These are phyloP conservation scores for Scleroderma bovista DNA, from an alignment of 768 basidiomycete species.

Conservation along the genomic window DNA sequence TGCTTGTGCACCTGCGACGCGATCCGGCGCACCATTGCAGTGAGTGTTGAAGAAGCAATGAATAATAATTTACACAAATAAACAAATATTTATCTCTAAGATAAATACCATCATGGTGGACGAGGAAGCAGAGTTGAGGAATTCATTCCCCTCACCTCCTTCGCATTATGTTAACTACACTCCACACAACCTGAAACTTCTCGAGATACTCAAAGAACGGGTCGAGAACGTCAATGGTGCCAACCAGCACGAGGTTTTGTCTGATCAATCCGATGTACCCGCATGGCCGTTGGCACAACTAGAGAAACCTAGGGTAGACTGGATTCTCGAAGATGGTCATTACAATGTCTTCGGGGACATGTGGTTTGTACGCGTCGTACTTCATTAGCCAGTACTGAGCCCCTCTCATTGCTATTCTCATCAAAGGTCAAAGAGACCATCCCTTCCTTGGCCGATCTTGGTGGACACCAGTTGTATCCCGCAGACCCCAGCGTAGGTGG, in stretches of 20 bases:
- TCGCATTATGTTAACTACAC: constrained; percentile 80
- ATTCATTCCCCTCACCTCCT: constrained; percentile 87
- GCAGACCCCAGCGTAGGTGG: constrained; percentile 62
- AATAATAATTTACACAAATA: not conserved
- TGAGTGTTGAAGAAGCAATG: not conserved
- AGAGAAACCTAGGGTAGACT: constrained; percentile 84
- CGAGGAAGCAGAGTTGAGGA: constrained; percentile 73
- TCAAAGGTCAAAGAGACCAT: constrained; percentile 75
- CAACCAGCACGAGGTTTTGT: constrained; percentile 58
- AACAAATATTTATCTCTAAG: too few species aligned
- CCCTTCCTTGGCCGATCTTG: constrained; percentile 75
- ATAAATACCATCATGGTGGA: constrained; percentile 22
- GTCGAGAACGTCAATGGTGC: constrained; percentile 33
- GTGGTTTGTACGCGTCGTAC: constrained; percentile 67
- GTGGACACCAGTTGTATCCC: constrained; percentile 78
- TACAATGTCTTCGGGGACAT: constrained; percentile 84
- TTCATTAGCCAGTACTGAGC: constrained; percentile 8
- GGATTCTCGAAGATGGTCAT: constrained; percentile 81
- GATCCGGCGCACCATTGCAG: constrained; percentile 67
- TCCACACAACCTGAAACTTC: constrained; percentile 62
- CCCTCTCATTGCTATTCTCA: constrained; percentile 8
- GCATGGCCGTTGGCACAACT: constrained; percentile 72
- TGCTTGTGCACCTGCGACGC: constrained; percentile 88
- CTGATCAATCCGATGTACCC: constrained; percentile 70
- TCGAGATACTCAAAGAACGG: constrained; percentile 56